These are phyloP conservation scores for Hyphopichia wangnamkhiaoensis DNA, from an alignment of 1,139 yeast species.

Conservation along the genomic window DNA sequence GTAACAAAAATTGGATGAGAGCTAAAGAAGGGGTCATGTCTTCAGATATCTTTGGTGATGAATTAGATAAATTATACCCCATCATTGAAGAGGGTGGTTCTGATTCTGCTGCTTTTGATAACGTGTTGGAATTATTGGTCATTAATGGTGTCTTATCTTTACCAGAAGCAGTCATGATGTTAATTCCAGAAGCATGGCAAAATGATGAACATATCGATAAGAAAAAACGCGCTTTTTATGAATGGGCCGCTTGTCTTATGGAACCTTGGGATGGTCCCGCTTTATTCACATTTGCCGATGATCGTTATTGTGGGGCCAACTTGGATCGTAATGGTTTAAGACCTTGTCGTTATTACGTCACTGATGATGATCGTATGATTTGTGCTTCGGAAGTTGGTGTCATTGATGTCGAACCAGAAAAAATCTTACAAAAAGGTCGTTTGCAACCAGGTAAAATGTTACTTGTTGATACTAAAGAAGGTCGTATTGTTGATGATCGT, in stretches of 20 bases:
- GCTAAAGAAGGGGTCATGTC: constrained; percentile 98
- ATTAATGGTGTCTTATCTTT: constrained; percentile 88
- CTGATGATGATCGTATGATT: constrained; percentile 92
- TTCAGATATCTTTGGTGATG: constrained; percentile 85
- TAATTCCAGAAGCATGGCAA: constrained; percentile 99
- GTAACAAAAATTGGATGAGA: constrained; percentile 99
- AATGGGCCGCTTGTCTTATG: constrained; percentile 99
- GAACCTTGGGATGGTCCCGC: constrained; percentile 99
- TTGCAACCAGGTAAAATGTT: constrained; percentile 96
- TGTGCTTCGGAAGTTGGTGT: constrained; percentile 99
- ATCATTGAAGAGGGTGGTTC: constrained; percentile 98
- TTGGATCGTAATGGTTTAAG: constrained; percentile 96
- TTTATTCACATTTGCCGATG: constrained; percentile 93
- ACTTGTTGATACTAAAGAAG: constrained; percentile 90
- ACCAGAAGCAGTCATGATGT: constrained; percentile 96
- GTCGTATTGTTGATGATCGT: constrained; percentile 89
- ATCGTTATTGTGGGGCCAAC: constrained; percentile 97
- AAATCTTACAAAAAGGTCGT: constrained; percentile 86
- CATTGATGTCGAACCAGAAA: constrained; percentile 81
- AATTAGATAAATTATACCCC: constrained; percentile 86
- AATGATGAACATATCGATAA: constrained; percentile 85
- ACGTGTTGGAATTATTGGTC: constrained; percentile 87
- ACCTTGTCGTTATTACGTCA: constrained; percentile 96
- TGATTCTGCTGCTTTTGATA: constrained; percentile 98
- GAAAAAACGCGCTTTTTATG: constrained; percentile 90